Conservation (phyloP, 1,284 basidiomycete genomes). For the Malassezia yamatoensis region DNA sequence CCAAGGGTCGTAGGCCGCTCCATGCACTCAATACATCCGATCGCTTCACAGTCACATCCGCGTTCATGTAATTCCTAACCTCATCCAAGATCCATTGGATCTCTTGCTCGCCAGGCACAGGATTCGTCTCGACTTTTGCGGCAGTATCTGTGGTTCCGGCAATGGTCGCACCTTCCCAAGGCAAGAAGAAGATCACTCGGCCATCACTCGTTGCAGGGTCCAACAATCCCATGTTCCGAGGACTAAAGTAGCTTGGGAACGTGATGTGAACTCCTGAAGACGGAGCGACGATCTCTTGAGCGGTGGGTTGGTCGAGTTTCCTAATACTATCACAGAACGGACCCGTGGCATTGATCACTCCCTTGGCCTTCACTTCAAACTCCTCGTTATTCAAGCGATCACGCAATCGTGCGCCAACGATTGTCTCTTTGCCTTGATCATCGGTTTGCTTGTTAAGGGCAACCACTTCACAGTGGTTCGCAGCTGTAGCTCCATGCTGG, state of each 20-base stretch:
- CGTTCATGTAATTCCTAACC: slow-evolving; percentile 72
- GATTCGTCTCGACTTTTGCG: slow-evolving; percentile 65
- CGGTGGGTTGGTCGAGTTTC: slow-evolving; percentile 69
- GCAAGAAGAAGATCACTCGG: slow-evolving; percentile 95
- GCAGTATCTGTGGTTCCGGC: slow-evolving; percentile 92
- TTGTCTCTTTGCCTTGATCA: slow-evolving; percentile 54
- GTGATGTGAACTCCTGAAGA: slow-evolving; percentile 93
- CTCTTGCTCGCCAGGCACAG: slow-evolving; percentile 79
- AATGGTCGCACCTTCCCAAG: slow-evolving; percentile 95
- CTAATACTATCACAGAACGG: slow-evolving; percentile 83
- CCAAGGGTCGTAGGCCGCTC: slow-evolving; percentile 81
- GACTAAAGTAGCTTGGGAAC: slow-evolving; percentile 90
- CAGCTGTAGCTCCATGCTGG: slow-evolving; percentile 75
- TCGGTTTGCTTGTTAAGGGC: slow-evolving; percentile 58
- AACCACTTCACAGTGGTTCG: slow-evolving; percentile 83
- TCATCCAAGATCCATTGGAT: slow-evolving; percentile 95
- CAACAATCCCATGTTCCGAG: slow-evolving; percentile 85
- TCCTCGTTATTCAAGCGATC: slow-evolving; percentile 75
- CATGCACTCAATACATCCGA: slow-evolving; percentile 96
- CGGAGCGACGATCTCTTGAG: slow-evolving; percentile 79
- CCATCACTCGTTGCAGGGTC: slow-evolving; percentile 93
- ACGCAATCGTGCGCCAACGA: slow-evolving; percentile 66
- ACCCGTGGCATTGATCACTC: slow-evolving; percentile 91
- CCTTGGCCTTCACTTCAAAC: slow-evolving; percentile 75
- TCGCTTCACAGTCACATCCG: slow-evolving; percentile 83